Evolutionary conservation across 2,329 filamentous ascomycete genomes (phyloP).

Genomic region (Fusarium udum): DNA sequence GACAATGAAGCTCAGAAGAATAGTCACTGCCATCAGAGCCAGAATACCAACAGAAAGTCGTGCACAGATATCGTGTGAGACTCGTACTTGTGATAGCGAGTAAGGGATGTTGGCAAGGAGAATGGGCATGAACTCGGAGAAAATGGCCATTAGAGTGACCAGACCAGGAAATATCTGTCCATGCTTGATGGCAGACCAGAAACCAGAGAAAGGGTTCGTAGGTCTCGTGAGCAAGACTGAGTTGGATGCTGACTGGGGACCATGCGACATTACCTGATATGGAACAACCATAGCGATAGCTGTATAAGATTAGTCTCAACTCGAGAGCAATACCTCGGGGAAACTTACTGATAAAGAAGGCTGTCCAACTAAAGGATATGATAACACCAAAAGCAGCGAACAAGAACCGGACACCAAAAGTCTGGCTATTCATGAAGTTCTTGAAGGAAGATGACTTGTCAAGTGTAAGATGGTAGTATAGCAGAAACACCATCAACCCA

Average conservation of each 20-base stretch:
- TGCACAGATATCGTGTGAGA: constrained; percentile 53
- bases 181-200: constrained; percentile 46
- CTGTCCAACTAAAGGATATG: constrained; percentile 54
- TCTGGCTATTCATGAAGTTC: constrained; percentile 53
- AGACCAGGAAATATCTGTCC: constrained; percentile 50
- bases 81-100: constrained; percentile 52
- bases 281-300: constrained; percentile 58
- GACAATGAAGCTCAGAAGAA: constrained; percentile 53
- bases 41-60: constrained; percentile 53
- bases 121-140: constrained; percentile 61
- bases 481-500: constrained; percentile 50
- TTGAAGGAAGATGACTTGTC: constrained; percentile 45
- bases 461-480: constrained; percentile 52
- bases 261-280: constrained; percentile 52
- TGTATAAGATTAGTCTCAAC: constrained; percentile 31
- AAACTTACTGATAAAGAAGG: constrained; percentile 49
- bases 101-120: constrained; percentile 60
- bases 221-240: constrained; percentile 54
- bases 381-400: constrained; percentile 55
- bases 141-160: constrained; percentile 54
- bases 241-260: constrained; percentile 47
- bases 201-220: constrained; percentile 57
- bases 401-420: constrained; percentile 56
- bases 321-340: fast-evolving
- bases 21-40: constrained; percentile 53